Percentiles rank a stretch among this genome's conserved stretches.
These are phyloP conservation scores for Leccinum sublutescens DNA, from an alignment of 768 basidiomycete genomes.

Conservation along the genomic window DNA sequence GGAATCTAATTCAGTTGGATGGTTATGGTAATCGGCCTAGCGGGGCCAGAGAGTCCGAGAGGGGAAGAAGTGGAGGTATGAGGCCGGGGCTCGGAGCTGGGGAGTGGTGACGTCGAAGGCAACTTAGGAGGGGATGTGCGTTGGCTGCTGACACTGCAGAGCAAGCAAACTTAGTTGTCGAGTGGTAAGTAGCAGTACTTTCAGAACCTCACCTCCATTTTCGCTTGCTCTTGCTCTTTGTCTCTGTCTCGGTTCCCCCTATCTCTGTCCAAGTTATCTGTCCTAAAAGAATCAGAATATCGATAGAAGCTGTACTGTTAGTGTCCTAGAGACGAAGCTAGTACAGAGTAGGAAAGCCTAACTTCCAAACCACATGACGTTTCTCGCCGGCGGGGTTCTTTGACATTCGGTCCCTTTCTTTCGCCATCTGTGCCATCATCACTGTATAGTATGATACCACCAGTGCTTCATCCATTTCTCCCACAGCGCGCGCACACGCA, in stretches of 20 bases:
- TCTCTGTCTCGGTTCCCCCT: not conserved
- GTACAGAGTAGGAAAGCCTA: conserved; percentile 1
- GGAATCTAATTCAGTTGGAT: not conserved
- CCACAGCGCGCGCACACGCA: not conserved
- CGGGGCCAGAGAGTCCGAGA: not conserved
- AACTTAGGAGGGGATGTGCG: not conserved
- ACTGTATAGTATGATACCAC: not conserved
- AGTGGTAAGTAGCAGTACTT: not conserved
- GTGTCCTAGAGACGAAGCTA: conserved; percentile 12
- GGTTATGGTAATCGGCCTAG: not conserved
- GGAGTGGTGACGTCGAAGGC: not conserved
- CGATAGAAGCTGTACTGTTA: conserved; percentile 13
- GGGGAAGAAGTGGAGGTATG: not conserved
- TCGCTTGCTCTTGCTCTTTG: not conserved
- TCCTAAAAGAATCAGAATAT: not conserved
- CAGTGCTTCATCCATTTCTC: not conserved
- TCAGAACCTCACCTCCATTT: no score
- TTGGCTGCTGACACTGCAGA: no score
- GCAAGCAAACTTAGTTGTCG: not conserved
- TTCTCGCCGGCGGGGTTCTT: not conserved
- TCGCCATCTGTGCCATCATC: not conserved
- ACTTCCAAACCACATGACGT: not conserved
- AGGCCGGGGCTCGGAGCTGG: not conserved
- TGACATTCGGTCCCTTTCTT: not conserved
- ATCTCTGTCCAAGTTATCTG: not conserved